A percentile compares a stretch with the other conserved stretches of the same genome.
These are phyloP conservation scores for Pseudocercospora macadamiae DNA, from an alignment of 2,329 filamentous ascomycete species.

Conservation along the genomic window DNA sequence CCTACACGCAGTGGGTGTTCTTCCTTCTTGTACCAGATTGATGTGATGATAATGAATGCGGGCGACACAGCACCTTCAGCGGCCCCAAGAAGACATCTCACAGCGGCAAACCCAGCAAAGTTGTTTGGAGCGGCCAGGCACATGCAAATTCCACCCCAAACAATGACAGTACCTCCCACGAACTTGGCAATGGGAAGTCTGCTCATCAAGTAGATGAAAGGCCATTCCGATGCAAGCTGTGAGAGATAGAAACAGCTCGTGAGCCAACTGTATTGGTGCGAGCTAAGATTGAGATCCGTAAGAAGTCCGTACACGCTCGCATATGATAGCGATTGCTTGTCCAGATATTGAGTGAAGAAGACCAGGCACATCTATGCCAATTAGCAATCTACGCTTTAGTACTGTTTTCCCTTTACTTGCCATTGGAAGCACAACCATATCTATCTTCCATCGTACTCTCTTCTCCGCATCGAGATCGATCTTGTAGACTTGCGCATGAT, in stretches of 20 bases:
- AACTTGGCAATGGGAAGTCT: slow-evolving; percentile 54
- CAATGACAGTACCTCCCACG: slow-evolving; percentile 50
- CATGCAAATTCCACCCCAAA: slow-evolving; percentile 51
- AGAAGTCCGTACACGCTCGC: slow-evolving; percentile 54
- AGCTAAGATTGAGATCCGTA: slow-evolving; percentile 50
- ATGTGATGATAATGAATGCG: slow-evolving; percentile 52
- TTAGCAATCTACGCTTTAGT: background rate
- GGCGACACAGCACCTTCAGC: slow-evolving; percentile 51
- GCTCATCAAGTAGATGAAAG: slow-evolving; percentile 57
- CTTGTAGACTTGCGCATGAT: slow-evolving; percentile 3
- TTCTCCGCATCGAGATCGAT: slow-evolving; percentile 13
- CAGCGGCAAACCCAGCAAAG: slow-evolving; percentile 39
- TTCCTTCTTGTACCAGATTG: slow-evolving; percentile 34
- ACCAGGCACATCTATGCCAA: slow-evolving; percentile 31
- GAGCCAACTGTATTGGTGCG: slow-evolving; percentile 54
- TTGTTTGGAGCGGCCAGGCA: slow-evolving; percentile 48
- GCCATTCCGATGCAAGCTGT: slow-evolving; percentile 49
- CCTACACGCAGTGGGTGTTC: slow-evolving; percentile 34
- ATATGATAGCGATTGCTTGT: slow-evolving; percentile 57
- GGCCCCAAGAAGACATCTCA: slow-evolving; percentile 45
- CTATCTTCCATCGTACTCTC: slow-evolving; percentile 24
- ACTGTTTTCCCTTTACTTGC: too few relatives aligned
- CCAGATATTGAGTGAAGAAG: slow-evolving; percentile 42
- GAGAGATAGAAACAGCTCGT: slow-evolving; percentile 52
- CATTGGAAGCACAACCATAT: slow-evolving; percentile 26